Conservation (phyloP, 1,139 yeast species). For the Sugiyamaella japonica region DNA sequence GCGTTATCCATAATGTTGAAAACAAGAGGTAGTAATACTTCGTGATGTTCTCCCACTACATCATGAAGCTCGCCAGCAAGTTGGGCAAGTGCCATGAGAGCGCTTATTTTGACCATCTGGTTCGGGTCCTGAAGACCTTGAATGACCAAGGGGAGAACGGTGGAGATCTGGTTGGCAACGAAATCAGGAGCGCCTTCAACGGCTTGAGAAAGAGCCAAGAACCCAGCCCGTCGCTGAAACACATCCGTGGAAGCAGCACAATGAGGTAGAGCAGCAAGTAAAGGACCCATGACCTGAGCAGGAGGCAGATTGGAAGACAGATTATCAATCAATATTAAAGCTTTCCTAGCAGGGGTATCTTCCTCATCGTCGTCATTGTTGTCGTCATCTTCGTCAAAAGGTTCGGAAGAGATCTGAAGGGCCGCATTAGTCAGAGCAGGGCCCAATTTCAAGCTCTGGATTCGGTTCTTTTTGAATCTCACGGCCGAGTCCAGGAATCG, state of each 20-base stretch:
- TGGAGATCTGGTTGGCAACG: conserved; percentile 70
- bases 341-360: conserved; percentile 73
- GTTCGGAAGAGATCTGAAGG: conserved; percentile 76
- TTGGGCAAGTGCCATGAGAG: conserved; percentile 76
- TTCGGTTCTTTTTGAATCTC: conserved; percentile 59
- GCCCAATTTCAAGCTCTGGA: conserved; percentile 69
- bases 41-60: conserved; percentile 78
- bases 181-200: conserved; percentile 95
- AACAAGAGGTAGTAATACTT: conserved; percentile 77
- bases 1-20: conserved; percentile 86
- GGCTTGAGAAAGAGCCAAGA: conserved; percentile 77
- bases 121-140: conserved; percentile 79
- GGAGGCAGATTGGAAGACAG: conserved; percentile 88
- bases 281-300: conserved; percentile 71
- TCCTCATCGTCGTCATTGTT: conserved; percentile 92
- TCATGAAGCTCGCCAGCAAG: conserved; percentile 85
- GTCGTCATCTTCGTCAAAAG: conserved; percentile 61
- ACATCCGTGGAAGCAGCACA: conserved; percentile 65
- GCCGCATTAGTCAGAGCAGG: conserved; percentile 76
- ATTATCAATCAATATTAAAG: conserved; percentile 75
- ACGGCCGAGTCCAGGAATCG: conserved; percentile 82
- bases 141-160: conserved; percentile 69
- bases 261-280: conserved; percentile 65
- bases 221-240: conserved; percentile 85
- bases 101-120: conserved; percentile 78